Conservation (phyloP, 1,139 yeast species). For the Blastobotrys aristatus region DNA sequence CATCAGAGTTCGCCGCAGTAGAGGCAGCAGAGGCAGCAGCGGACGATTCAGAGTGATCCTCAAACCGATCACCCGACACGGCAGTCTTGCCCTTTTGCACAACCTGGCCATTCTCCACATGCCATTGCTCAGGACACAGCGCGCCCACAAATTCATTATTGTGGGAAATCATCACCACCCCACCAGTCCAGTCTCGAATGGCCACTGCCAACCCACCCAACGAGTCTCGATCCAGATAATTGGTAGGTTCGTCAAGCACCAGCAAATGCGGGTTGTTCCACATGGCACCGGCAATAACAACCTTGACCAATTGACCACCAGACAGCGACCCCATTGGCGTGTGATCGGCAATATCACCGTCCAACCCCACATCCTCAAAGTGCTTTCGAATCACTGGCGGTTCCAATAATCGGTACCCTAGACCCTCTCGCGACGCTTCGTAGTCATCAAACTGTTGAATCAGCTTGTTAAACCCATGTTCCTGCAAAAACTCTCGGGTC, state of each 20-base stretch:
- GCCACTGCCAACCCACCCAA: slow-evolving; percentile 97
- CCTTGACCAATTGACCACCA: slow-evolving; percentile 97
- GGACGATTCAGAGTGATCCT: slow-evolving; percentile 53
- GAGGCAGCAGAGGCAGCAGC: slow-evolving; percentile 26
- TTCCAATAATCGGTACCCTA: slow-evolving; percentile 88
- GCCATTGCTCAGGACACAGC: slow-evolving; percentile 97
- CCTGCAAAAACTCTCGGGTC: slow-evolving; percentile 71
- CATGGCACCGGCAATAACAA: slow-evolving; percentile 99
- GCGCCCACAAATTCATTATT: slow-evolving; percentile 97
- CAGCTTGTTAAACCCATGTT: slow-evolving; percentile 79
- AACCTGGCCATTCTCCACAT: slow-evolving; percentile 86
- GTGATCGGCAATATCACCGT: slow-evolving; percentile 97
- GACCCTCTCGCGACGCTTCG: slow-evolving; percentile 97
- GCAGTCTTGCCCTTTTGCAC: slow-evolving; percentile 75
- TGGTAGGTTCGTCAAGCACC: slow-evolving; percentile 97
- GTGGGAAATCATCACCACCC: slow-evolving; percentile 98
- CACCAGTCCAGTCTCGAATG: slow-evolving; percentile 96
- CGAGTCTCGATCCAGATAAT: slow-evolving; percentile 95
- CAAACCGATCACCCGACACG: slow-evolving; percentile 74
- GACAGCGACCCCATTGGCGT: slow-evolving; percentile 95
- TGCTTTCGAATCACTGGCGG: slow-evolving; percentile 94
- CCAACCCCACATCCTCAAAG: slow-evolving; percentile 94
- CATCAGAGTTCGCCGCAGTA: slow-evolving; percentile 28
- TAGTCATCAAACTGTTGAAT: slow-evolving; percentile 95
- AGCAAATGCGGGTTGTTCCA: slow-evolving; percentile 99